Conservation (phyloP, 148 eudicot genomes). For the Agrostemma githago region DNA sequence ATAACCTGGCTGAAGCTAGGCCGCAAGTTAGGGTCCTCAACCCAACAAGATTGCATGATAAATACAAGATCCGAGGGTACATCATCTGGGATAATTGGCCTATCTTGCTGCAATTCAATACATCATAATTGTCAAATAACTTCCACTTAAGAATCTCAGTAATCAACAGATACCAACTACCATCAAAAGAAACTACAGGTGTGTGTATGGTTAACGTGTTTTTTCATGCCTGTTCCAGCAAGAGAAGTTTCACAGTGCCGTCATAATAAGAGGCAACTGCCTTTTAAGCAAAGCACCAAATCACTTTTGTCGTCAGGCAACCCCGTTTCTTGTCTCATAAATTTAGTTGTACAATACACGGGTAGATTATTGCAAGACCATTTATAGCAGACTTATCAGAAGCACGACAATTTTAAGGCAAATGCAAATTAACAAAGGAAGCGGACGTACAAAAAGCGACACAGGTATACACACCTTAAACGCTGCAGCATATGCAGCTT, state of each 20-base stretch:
- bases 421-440: neutral
- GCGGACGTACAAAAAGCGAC: conserved; percentile 1
- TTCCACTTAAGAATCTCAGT: neutral
- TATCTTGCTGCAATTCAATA: conserved; percentile 67
- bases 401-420: neutral
- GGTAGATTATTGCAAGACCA: neutral
- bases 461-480: conserved; percentile 55
- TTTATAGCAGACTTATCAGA: neutral
- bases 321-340: neutral
- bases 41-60: conserved; percentile 86
- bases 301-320: neutral
- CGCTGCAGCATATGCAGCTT: conserved; percentile 96
- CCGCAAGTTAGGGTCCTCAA: conserved; percentile 76
- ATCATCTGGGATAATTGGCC: conserved; percentile 72
- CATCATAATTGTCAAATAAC: neutral
- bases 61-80: conserved; percentile 65
- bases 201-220: neutral
- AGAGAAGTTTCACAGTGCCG: neutral
- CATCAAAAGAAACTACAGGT: neutral
- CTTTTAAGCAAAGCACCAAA: neutral
- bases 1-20: conserved; percentile 84
- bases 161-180: neutral
- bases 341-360: neutral
- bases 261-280: neutral
- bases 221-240: neutral